Evolutionary conservation across 176 grass and related monocot species (phyloP), one percentile per base, ranked within the genome.

Genomic region (Rhynchospora pubera): DNA sequence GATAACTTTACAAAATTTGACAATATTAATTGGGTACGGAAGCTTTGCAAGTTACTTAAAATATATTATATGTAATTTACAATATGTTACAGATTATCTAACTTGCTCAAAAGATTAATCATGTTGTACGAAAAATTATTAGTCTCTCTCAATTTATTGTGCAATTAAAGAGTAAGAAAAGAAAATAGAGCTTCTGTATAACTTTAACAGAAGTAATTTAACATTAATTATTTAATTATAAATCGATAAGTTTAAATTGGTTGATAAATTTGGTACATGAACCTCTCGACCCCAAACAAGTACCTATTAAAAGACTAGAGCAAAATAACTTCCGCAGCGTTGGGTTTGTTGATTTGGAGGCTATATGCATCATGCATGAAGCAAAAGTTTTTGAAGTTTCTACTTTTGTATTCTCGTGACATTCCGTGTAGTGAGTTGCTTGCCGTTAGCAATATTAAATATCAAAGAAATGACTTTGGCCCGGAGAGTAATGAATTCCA

Each of bases 311-410:
- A 13, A 67, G 30, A 67, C 30, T 42, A 4, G 5, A 67, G 32
- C 13, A 72, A 50, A 50, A 50, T 50, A 73, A 73, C 19, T 50
- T 79, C 56, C 9, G 5, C 76, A 79, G 76, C 76, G 4, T 79
- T 79, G 76, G 51, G 52, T 59, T 30, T 59, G 52, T 9, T 80
- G 78, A 80, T 80, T 80, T 43, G 56, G 78, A 57, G 57, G 39
- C 57, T 46, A 73, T 45, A 73, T 24, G 69, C 69, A 73, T 73
- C 44, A 80, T 80, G 32, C 78, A 63, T 80, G 57, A 80, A 58
- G 60, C 39, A 80, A 64, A 58, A 64, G 58, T 26, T n/a, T 22
- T 11, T 9, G 2, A 19, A 63, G 7, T 24, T 64, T 46, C 32
- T 80, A 23, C 21, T 42, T 0, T 45, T 10, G 1, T 60, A 18